A percentile compares a stretch with the other conserved stretches of the same genome.
These are phyloP conservation scores for Pichia rugopelliculosa DNA, from an alignment of 805 yeast genomes.

Conservation along the genomic window DNA sequence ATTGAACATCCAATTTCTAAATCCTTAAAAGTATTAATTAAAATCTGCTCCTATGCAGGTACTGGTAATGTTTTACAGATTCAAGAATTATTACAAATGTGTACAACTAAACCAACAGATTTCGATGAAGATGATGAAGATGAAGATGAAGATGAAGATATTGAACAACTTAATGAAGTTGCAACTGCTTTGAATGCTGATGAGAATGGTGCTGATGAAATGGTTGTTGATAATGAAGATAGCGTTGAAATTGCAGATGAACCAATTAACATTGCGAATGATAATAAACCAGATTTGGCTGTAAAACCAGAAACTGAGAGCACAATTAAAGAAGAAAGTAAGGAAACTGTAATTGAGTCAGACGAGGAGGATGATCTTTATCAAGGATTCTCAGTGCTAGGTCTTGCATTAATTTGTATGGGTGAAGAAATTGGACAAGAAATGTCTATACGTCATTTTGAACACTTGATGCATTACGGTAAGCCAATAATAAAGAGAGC, in stretches of 20 bases:
- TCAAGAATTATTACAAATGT: constrained; percentile 82
- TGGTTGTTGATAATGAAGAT: constrained; percentile 39
- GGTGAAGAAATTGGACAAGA: constrained; percentile 98
- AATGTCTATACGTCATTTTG: constrained; percentile 94
- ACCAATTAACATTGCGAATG: constrained; percentile 28
- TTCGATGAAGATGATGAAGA: constrained; percentile 53
- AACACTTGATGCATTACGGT: constrained; percentile 97
- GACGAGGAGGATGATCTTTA: constrained; percentile 46
- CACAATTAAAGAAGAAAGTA: constrained; percentile 24
- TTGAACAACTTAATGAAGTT: constrained; percentile 26
- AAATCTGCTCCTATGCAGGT: constrained; percentile 92
- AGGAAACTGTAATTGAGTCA: constrained; percentile 25
- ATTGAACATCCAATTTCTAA: constrained; percentile 91
- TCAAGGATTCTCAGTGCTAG: constrained; percentile 88
- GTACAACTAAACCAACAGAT: constrained; percentile 64
- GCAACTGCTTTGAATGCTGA: constrained; percentile 20
- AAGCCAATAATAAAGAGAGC: constrained; percentile 84
- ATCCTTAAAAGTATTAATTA: constrained; percentile 81
- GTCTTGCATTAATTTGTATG: constrained; percentile 90
- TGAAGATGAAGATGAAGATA: constrained; percentile 38
- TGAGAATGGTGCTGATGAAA: constrained; percentile 24
- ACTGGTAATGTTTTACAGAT: constrained; percentile 95
- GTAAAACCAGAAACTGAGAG: constrained; percentile 14
- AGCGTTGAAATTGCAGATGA: constrained; percentile 37
- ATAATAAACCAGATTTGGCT: constrained; percentile 11